Conservation (phyloP, 768 basidiomycete genomes). For the Mycena chlorophos region DNA sequence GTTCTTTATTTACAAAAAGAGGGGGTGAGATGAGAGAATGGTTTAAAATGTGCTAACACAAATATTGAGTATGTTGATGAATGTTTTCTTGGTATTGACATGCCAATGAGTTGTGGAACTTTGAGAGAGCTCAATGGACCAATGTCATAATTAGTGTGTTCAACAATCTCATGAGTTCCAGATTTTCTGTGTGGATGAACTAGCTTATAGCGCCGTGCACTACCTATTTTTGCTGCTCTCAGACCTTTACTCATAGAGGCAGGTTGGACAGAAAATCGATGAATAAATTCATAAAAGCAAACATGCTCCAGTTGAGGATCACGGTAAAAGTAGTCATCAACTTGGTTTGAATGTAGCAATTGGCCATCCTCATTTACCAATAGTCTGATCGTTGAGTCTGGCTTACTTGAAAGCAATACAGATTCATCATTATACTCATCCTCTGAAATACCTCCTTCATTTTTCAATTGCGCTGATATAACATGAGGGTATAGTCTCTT, state of each 20-base stretch:
- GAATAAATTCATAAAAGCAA: conserved; percentile 32
- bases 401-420: not conserved
- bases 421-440: not conserved
- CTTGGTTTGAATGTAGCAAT: conserved; percentile 23
- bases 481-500: not conserved
- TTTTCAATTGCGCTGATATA: not conserved
- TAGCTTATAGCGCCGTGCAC: not conserved
- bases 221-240: not conserved
- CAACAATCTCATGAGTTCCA: conserved; percentile 17
- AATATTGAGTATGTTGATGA: conserved; percentile 12
- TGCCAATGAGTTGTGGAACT: conserved; percentile 6
- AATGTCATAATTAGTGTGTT: conserved; percentile 11
- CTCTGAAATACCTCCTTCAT: not conserved
- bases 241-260: conserved; percentile 6
- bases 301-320: conserved; percentile 15
- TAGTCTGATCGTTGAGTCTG: not conserved
- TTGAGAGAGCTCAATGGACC: not conserved
- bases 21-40: conserved; percentile 7
- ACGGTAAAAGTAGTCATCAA: conserved; percentile 30
- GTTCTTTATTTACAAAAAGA: not conserved
- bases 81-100: not conserved
- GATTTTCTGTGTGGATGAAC: not conserved
- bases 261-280: conserved; percentile 9
- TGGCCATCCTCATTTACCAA: conserved; percentile 9
- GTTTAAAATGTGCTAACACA: conserved; percentile 26